Evolutionary conservation across 2,329 filamentous ascomycete species (phyloP).

Genomic region (Polytolypa hystricis): DNA sequence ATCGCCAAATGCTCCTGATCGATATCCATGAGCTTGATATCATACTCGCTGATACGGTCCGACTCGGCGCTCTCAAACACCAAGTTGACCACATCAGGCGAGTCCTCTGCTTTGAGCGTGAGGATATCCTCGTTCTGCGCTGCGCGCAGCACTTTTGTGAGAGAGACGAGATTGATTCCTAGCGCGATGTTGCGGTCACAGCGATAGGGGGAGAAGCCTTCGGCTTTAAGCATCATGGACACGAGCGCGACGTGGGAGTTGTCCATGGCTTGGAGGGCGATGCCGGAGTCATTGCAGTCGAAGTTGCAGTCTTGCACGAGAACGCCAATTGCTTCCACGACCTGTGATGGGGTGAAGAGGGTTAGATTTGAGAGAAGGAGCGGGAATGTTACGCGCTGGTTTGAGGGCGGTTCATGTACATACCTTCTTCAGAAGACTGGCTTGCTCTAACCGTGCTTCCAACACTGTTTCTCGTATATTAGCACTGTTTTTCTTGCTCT

Average conservation of each 20-base stretch:
- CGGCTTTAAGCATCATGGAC: constrained; percentile 96
- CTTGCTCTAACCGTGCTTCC: constrained; percentile 95
- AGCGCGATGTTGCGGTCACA: constrained; percentile 99
- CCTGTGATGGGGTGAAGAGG: constrained; percentile 39
- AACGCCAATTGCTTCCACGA: constrained; percentile 98
- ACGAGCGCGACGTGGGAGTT: constrained; percentile 98
- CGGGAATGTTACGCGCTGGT: background rate
- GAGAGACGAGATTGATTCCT: constrained; percentile 88
- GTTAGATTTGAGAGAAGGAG: constrained; percentile 3
- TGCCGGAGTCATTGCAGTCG: constrained; percentile 99
- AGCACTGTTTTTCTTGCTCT: no score
- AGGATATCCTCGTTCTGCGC: constrained; percentile 90
- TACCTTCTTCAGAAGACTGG: constrained; percentile 89
- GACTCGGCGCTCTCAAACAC: constrained; percentile 83
- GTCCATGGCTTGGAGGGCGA: constrained; percentile 98
- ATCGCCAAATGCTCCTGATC: constrained; percentile 99
- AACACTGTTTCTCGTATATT: constrained; percentile 60
- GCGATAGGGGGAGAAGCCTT: constrained; percentile 87
- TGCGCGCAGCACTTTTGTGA: constrained; percentile 93
- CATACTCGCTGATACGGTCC: constrained; percentile 95
- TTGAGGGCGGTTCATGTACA: constrained; percentile 17
- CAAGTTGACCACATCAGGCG: constrained; percentile 88
- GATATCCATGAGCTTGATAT: constrained; percentile 99
- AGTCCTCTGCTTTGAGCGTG: constrained; percentile 94
- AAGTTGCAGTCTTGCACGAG: constrained; percentile 99